Evolutionary conservation across 2,329 filamentous ascomycete species (phyloP), one percentile per base, ranked within the genome.

Genomic region (Elsinoe arachidis): DNA sequence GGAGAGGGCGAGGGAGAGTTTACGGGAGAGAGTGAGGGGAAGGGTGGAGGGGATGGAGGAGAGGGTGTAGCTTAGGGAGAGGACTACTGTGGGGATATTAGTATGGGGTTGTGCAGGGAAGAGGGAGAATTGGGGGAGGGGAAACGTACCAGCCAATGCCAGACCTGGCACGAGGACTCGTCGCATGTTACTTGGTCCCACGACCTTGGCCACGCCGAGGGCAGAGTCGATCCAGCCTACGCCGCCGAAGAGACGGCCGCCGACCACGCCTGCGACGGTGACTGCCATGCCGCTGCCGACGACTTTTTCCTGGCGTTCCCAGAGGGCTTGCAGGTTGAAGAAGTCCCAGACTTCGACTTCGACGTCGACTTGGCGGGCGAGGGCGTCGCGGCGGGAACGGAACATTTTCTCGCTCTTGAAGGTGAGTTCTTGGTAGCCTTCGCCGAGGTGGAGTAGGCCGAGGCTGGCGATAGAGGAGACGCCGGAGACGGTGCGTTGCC

Each of bases 331-430:
- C 70, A 90, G 79, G 71, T 99, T 93, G 66, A 99, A 88, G 77
- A 99, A 97, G 74, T 99, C 93, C 80, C 80, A 87, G 0, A 96
- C 65, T 67, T 99, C 91, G 3, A 93, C 88, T 56, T 93, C 84
- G 17, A 96, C 84, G 60, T 96, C 84, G 14, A 97, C 85, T 67
- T 95, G 86, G 62, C 90, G 84, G 5, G 89, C 90, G 39, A 96
- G 76, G 1, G 84, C 82, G 69, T 99, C 89, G 59, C 85, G 82
- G 66, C 87, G 87, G 61, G 88, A 84, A 59, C 84, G 85, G 78
- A 97, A 99, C 93, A 99, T 97, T 68, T 91, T 83, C 65, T 96
- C 90, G 1, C 90, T 84, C 30, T 87, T 84, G 83, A 99, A 96
- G 63, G 84, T 88, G 46, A 96, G 82, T 64, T 91, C 87, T 19